Evolutionary conservation across 768 basidiomycete species (phyloP).

Genomic region (Rhizopogon roseolus): DNA sequence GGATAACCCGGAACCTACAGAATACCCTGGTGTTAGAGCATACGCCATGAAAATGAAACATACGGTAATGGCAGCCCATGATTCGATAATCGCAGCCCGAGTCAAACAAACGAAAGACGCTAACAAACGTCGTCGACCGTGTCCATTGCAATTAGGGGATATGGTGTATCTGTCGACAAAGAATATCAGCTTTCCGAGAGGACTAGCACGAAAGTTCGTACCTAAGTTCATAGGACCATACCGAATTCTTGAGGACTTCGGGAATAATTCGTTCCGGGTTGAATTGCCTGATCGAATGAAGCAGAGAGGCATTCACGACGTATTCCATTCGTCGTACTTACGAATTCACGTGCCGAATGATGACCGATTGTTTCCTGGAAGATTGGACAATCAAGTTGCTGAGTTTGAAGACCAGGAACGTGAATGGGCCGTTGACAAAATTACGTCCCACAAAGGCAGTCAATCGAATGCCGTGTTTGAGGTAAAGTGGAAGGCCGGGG

Average conservation of each 20-base stretch:
- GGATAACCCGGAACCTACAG: slow-evolving; percentile 1
- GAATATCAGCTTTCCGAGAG: slow-evolving; percentile 28
- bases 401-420: slow-evolving; percentile 18
- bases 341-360: slow-evolving; percentile 29
- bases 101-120: slow-evolving; percentile 21
- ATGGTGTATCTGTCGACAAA: slow-evolving; percentile 30
- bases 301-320: slow-evolving; percentile 19
- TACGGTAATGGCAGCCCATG: slow-evolving; percentile 13
- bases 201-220: slow-evolving; percentile 22
- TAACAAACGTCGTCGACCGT: slow-evolving; percentile 12
- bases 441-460: no score
- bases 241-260: no score
- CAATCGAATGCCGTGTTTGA: no score
- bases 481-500: no score
- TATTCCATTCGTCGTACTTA: slow-evolving; percentile 29
- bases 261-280: slow-evolving; percentile 18
- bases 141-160: slow-evolving; percentile 14
- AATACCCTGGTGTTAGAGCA: slow-evolving; percentile 16
- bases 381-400: slow-evolving; percentile 15
- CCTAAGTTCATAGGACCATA: slow-evolving; percentile 33
- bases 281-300: slow-evolving; percentile 23
- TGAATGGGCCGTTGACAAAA: no score
- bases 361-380: slow-evolving; percentile 24
- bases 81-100: slow-evolving; percentile 15
- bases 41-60: slow-evolving; percentile 12